These are phyloP conservation scores for Botryotinia calthae DNA, from an alignment of 2,329 filamentous ascomycete genomes.

Conservation along the genomic window DNA sequence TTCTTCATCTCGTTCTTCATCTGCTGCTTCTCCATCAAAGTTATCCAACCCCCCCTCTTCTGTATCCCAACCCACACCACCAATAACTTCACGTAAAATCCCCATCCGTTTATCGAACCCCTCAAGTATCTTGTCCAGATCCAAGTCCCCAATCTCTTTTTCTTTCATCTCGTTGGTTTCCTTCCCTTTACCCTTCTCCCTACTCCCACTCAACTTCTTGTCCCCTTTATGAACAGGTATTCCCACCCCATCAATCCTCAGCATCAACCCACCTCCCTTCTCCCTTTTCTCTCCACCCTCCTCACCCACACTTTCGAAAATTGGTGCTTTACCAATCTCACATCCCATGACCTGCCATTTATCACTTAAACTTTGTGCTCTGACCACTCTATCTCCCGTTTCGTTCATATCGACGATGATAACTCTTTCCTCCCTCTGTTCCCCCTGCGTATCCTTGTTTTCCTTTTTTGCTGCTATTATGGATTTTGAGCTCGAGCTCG, in stretches of 20 bases:
- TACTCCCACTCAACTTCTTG: constrained; percentile 10
- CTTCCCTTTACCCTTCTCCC: constrained; percentile 15
- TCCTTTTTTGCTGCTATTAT: background rate
- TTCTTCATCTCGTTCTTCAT: constrained; percentile 19
- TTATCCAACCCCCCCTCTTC: background rate
- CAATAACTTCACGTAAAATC: constrained; percentile 52
- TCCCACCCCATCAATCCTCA: constrained; percentile 57
- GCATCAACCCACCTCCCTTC: constrained; percentile 47
- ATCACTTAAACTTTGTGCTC: constrained; percentile 68
- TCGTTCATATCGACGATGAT: constrained; percentile 56
- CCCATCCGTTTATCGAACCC: constrained; percentile 59
- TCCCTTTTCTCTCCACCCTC: constrained; percentile 21
- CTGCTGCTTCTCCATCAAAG: constrained; percentile 8
- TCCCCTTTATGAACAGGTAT: constrained; percentile 21
- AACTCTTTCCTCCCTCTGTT: constrained; percentile 41
- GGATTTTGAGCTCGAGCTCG: background rate
- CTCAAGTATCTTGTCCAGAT: constrained; percentile 52
- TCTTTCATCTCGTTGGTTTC: constrained; percentile 14
- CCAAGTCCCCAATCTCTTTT: constrained; percentile 40
- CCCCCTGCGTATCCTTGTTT: constrained; percentile 7
- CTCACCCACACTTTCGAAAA: constrained; percentile 53
- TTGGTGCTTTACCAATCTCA: constrained; percentile 57
- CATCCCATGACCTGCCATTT: constrained; percentile 67
- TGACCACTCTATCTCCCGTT: constrained; percentile 55
- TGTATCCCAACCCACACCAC: constrained; percentile 28